A percentile compares a stretch with the other conserved stretches of the same genome.
phyloP scores from a whole-genome alignment of 805 yeast genomes.

The Saccharomycopsis guyanensis region DNA sequence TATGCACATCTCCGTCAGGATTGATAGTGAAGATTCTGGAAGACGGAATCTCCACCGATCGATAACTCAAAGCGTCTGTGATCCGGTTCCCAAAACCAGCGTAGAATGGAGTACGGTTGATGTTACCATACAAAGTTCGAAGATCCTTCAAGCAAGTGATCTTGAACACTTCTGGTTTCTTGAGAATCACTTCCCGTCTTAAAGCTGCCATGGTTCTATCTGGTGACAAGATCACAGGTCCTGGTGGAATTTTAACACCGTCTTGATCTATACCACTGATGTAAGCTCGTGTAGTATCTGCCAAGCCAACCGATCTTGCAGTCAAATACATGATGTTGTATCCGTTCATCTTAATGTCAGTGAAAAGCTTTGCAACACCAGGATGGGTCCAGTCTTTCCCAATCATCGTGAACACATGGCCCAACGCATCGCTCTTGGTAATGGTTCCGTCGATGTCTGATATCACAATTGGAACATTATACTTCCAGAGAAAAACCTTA shows the following conservation, averaged over 20 bases:
- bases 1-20: slow-evolving; percentile 93
- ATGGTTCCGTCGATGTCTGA: slow-evolving; percentile 98
- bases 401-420: slow-evolving; percentile 86
- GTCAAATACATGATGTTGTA: slow-evolving; percentile 91
- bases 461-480: slow-evolving; percentile 81
- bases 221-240: slow-evolving; percentile 93
- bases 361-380: slow-evolving; percentile 87
- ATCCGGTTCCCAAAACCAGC: slow-evolving; percentile 97
- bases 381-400: slow-evolving; percentile 98
- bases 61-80: slow-evolving; percentile 91
- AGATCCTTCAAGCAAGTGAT: slow-evolving; percentile 94
- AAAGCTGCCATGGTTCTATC: slow-evolving; percentile 96
- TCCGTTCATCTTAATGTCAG: slow-evolving; percentile 82
- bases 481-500: slow-evolving; percentile 75
- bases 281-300: slow-evolving; percentile 85
- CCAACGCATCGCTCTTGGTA: slow-evolving; percentile 94
- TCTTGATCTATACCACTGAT: slow-evolving; percentile 71
- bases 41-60: slow-evolving; percentile 90
- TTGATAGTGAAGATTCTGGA: slow-evolving; percentile 93
- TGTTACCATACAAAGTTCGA: slow-evolving; percentile 49
- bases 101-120: slow-evolving; percentile 66
- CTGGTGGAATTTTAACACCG: slow-evolving; percentile 66
- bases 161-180: slow-evolving; percentile 96
- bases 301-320: slow-evolving; percentile 92
- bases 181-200: slow-evolving; percentile 81